Evolutionary conservation across 2,329 filamentous ascomycete species (phyloP), one percentile per base, ranked within the genome.

Genomic region (Botrytis tulipae): DNA sequence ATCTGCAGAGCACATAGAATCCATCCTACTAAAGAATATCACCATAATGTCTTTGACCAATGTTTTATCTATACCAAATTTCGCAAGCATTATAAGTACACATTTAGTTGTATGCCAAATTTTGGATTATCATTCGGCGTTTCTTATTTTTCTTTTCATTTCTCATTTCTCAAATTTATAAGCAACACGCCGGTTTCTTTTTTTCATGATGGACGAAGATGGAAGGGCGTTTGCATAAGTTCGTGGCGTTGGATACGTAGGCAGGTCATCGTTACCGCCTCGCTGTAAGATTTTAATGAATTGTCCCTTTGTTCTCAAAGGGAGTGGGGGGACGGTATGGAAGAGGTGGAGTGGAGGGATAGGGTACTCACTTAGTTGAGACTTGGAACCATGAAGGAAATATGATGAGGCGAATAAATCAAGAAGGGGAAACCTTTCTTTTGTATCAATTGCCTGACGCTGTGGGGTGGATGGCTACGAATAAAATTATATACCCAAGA

Each of bases 241-340:
- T 73, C 22, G 63, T 73, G 71, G 71, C 71, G 71, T 73, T 73
- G 71, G 71, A 73, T 73, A 73, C 54, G 60, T 61, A 73, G 63
- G 71, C 63, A 69, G 63, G 71, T 73, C 71, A 60, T 69, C 18
- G 54, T 60, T n/a, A 69, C 71, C 71, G 71, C 71, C 71, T 73
- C 59, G 40, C 66, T 73, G 71, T 73, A 73, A 73, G 71, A 73
- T 60, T 72, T 73, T 73, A 73, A 73, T 73, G 71, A 73, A 73
- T 62, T 42, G 63, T 51, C 66, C 54, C 46, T 72, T 69, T 73
- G 63, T 59, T 48, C 54, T 69, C 48, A n/a, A 37, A 29, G 40
- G 66, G 10, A 32, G 25, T 57, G n/a, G 25, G 25, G 48, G 29
- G 63, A 40, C 51, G 48, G 22, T 44, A 40, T 51, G 65, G 51